These are phyloP conservation scores for Vaccinium myrtillus DNA, from an alignment of 148 eudicot genomes.

Conservation along the genomic window DNA sequence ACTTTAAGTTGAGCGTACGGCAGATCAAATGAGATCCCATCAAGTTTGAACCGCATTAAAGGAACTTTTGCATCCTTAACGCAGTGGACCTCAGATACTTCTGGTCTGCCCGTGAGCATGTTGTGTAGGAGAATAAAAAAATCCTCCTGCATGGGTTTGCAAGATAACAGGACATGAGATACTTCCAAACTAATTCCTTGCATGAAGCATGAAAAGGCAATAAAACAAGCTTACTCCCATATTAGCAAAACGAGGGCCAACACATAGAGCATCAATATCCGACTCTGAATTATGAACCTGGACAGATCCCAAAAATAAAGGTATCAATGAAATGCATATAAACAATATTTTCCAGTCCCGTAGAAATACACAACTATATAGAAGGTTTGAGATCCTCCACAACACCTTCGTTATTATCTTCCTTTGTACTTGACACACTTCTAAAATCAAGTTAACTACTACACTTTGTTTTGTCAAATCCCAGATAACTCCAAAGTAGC, in stretches of 20 bases:
- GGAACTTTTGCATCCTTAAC: constrained; percentile 62
- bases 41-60: constrained; percentile 54
- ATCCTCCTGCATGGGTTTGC: constrained; percentile 40
- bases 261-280: constrained; percentile 61
- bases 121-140: constrained; percentile 52
- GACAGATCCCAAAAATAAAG: neutral
- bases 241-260: constrained; percentile 58
- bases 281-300: constrained; percentile 60
- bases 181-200: neutral
- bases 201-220: neutral
- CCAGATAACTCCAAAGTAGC: neutral
- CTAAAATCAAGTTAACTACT: neutral
- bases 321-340: neutral
- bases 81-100: constrained; percentile 51
- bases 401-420: neutral
- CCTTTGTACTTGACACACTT: neutral
- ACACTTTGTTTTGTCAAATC: neutral
- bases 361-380: neutral
- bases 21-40: constrained; percentile 54
- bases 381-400: constrained; percentile 4
- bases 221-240: constrained; percentile 37
- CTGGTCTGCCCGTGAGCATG: constrained; percentile 45
- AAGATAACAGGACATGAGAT: constrained; percentile 8
- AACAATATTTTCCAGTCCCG: neutral
- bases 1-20: constrained; percentile 59